These are phyloP conservation scores for Macrotyloma uniflorum DNA, from an alignment of 306 rosid species.

Conservation along the genomic window DNA sequence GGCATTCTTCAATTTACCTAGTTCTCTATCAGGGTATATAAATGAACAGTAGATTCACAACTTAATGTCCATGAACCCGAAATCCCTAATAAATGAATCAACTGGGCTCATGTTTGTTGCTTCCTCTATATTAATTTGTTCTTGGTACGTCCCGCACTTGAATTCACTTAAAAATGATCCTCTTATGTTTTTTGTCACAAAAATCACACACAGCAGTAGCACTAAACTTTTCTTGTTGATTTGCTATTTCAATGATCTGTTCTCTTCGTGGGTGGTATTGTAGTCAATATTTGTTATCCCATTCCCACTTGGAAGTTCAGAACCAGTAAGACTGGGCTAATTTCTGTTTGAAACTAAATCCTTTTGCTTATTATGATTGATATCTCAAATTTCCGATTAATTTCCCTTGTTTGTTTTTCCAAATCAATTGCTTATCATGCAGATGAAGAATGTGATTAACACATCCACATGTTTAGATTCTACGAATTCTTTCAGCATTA, in stretches of 20 bases:
- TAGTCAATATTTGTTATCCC: too few species aligned
- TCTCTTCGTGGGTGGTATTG: too few species aligned
- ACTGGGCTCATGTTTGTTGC: background rate
- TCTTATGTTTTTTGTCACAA: background rate
- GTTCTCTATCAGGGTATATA: background rate
- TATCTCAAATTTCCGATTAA: background rate
- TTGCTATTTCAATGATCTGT: too few species aligned
- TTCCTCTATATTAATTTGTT: conserved; percentile 3
- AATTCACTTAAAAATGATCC: background rate
- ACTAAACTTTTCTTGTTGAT: background rate
- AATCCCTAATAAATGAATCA: conserved; percentile 27
- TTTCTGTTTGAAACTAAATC: background rate
- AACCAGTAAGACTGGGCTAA: background rate
- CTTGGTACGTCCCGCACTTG: conserved; percentile 4
- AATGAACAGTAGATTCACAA: background rate
- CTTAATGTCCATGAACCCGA: background rate
- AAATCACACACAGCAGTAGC: background rate
- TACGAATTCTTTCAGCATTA: background rate
- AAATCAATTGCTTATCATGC: background rate
- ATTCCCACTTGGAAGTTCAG: background rate
- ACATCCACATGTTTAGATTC: background rate
- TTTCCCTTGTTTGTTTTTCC: background rate
- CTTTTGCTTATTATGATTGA: background rate
- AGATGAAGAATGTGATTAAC: background rate
- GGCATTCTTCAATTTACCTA: too few species aligned